Conservation (phyloP, 2,329 filamentous ascomycete species). For the Gaeumannomyces tritici region DNA sequence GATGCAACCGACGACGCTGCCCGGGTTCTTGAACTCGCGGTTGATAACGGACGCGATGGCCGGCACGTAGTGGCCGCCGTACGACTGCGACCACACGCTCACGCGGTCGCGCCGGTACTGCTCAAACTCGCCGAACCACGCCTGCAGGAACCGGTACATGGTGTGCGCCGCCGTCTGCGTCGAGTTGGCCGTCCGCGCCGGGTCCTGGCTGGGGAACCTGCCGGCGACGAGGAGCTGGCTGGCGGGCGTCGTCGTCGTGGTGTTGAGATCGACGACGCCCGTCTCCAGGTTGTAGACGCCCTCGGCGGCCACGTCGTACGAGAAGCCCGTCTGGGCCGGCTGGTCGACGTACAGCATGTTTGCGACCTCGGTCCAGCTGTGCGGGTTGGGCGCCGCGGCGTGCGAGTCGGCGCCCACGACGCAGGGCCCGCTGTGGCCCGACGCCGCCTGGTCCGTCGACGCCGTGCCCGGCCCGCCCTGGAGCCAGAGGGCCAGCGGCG, state of each 20-base stretch:
- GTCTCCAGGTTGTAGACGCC: conserved; percentile 3
- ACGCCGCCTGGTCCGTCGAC: conserved; percentile 35
- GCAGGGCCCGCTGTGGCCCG: conserved; percentile 51
- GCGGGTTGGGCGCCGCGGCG: conserved; percentile 32
- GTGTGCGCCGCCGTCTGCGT: conserved; percentile 46
- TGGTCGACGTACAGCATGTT: conserved; percentile 55
- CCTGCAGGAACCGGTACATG: conserved; percentile 57
- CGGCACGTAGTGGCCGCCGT: conserved; percentile 62
- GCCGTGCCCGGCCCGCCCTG: conserved; percentile 32
- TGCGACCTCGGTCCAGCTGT: conserved; percentile 47
- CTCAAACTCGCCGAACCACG: conserved; percentile 49
- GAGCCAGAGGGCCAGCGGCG: conserved; percentile 24
- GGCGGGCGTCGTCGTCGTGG: background rate
- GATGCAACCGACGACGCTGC: background rate
- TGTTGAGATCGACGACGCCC: background rate
- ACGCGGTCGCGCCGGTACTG: conserved; percentile 44
- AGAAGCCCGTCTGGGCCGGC: conserved; percentile 48
- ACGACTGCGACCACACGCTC: conserved; percentile 60
- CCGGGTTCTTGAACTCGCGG: background rate
- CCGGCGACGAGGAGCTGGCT: conserved; percentile 34
- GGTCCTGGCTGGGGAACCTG: conserved; percentile 50
- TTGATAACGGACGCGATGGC: conserved; percentile 36
- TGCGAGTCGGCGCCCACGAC: conserved; percentile 43
- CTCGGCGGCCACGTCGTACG: conserved; percentile 22
- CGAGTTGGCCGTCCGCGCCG: conserved; percentile 41